Base-by-base conservation (phyloP, 1,284 basidiomycete genomes). In the Heimioporus punctisporus region DNA sequence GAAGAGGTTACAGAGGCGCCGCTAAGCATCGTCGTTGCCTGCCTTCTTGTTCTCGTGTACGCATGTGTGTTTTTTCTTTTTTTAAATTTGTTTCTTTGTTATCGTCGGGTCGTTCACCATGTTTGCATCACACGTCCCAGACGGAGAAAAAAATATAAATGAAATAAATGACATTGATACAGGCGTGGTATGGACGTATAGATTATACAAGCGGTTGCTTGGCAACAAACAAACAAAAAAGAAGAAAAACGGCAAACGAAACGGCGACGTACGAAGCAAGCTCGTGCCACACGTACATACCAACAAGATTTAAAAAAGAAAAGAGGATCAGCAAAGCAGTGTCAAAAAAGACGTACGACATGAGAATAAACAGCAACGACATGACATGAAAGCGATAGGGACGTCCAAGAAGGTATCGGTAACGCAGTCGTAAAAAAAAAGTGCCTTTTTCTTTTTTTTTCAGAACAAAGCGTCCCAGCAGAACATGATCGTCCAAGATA, bases 331-430 rank as follows among this genome's bases (percentile, higher is more conserved):
- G 37, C 27, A 47, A 45, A 52, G n/a, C 25, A n/a, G 46, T 39
- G 39, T 28, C 44, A 39, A 48, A 46, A 37, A 56, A 46, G 50
- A 45, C 9, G 31, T 34, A 17, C 31, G n/a, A n/a, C n/a, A n/a
- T n/a, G n/a, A n/a, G n/a, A n/a, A n/a, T n/a, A n/a, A n/a, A n/a
- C n/a, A n/a, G n/a, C n/a, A n/a, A n/a, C n/a, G n/a, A n/a, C n/a
- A n/a, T n/a, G n/a, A 43, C 50, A 41, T 46, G 46, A 28, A 44
- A 10, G 21, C 12, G 31, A 34, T 11, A 31, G 30, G 31, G 46
- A 19, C 27, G 62, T 61, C 56, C 64, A 66, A 65, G 57, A 66
- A 68, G 54, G 56, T 63, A 68, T 66, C 56, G 41, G 47, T 54
- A 62, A 62, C 52, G n/a, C 51, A 21, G 44, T 53, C 40, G 42